phyloP scores from a whole-genome alignment of 2,329 filamentous ascomycete genomes.

The Teratosphaeria gauchensis region DNA sequence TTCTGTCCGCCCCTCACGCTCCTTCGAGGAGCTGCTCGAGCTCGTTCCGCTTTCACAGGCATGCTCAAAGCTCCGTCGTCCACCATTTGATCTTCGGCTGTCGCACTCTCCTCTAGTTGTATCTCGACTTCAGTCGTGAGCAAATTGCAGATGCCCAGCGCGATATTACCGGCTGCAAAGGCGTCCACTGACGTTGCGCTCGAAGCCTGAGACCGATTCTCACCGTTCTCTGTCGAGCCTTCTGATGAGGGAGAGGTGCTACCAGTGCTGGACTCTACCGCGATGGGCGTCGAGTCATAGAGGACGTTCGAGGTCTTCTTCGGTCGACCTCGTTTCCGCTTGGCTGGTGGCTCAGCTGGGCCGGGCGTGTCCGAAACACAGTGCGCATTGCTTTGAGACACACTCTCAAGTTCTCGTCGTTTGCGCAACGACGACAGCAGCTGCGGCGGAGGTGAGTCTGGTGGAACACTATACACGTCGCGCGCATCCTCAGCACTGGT shows the following conservation, averaged over 20 bases:
- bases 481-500: slow-evolving; percentile 15
- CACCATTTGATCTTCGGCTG: not conserved
- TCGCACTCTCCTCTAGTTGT: not conserved
- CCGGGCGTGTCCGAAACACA: slow-evolving; percentile 15
- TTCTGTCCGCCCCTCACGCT: slow-evolving; percentile 2
- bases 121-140: slow-evolving; percentile 14
- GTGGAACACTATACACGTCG: not conserved
- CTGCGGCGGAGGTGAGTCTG: not conserved
- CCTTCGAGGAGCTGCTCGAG: slow-evolving; percentile 6
- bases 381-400: slow-evolving; percentile 8
- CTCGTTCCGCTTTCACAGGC: slow-evolving; percentile 1
- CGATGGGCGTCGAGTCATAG: slow-evolving; percentile 1
- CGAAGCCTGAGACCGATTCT: slow-evolving; percentile 15
- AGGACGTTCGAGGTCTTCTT: slow-evolving; percentile 9
- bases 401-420: not conserved
- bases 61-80: slow-evolving; percentile 1
- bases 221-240: slow-evolving; percentile 12
- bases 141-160: slow-evolving; percentile 22
- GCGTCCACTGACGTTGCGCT: slow-evolving; percentile 21
- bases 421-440: not conserved
- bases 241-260: slow-evolving; percentile 14
- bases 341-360: slow-evolving; percentile 5
- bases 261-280: slow-evolving; percentile 4
- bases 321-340: slow-evolving; percentile 15
- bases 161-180: slow-evolving; percentile 19